These are phyloP conservation scores for Helotiales sp. DNA, from an alignment of 2,329 filamentous ascomycete species.

Conservation along the genomic window DNA sequence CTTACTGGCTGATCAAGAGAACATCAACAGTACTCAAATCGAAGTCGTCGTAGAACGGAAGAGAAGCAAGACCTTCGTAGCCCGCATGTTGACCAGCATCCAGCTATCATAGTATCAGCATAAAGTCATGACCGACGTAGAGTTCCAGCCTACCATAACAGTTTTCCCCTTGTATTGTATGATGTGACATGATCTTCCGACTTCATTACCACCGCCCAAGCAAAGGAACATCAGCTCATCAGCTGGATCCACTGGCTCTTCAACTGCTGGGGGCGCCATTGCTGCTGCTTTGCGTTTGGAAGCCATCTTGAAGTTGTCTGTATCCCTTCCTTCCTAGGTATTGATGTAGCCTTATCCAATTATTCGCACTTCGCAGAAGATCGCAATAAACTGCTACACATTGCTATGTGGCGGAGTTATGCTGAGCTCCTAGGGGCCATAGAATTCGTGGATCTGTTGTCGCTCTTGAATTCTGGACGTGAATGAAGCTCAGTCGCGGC, in stretches of 20 bases:
- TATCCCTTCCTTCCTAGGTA: constrained; percentile 1
- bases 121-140: not conserved
- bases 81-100: constrained; percentile 97
- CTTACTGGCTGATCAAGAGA: constrained; percentile 99
- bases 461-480: not conserved
- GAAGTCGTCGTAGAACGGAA: constrained; percentile 98
- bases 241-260: constrained; percentile 89
- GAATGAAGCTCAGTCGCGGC: not conserved
- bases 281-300: constrained; percentile 87
- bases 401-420: not conserved
- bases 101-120: constrained; percentile 60
- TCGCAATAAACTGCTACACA: not conserved
- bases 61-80: constrained; percentile 88
- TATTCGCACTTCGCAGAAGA: constrained; percentile 1
- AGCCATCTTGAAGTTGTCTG: constrained; percentile 66
- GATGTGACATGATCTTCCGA: constrained; percentile 95
- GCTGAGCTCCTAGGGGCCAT: not conserved
- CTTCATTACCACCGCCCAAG: constrained; percentile 94
- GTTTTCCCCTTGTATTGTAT: constrained; percentile 99
- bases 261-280: constrained; percentile 65
- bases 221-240: constrained; percentile 96
- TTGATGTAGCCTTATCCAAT: not conserved
- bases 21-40: constrained; percentile 97
- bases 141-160: constrained; percentile 75
- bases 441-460: not conserved